Percentiles rank a stretch among this genome's conserved stretches.
Evolutionary conservation across 352 stramenopile species (phyloP).

Genomic region (Phytophthora capsici): DNA sequence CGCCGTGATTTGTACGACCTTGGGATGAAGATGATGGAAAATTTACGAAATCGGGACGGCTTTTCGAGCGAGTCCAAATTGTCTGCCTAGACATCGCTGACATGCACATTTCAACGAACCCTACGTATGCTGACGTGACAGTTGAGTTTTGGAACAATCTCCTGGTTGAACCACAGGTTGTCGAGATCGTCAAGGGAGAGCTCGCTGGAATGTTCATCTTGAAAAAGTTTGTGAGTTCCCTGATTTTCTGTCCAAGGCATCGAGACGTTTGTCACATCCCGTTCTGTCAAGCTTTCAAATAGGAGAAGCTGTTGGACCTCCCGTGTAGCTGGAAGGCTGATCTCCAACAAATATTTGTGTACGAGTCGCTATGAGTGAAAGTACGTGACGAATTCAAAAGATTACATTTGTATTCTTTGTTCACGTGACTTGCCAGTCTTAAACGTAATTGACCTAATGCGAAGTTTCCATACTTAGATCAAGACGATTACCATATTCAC

Average conservation of each 20-base stretch:
- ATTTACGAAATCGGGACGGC: no score
- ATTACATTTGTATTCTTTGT: neutral
- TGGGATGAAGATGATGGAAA: no score
- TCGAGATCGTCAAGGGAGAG: neutral
- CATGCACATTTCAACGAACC: neutral
- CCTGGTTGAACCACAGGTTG: neutral
- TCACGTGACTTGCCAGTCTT: neutral
- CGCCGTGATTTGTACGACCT: neutral
- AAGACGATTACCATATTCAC: neutral
- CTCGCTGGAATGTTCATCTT: neutral
- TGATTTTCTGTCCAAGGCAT: neutral
- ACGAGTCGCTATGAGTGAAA: neutral
- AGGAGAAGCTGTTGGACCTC: no score
- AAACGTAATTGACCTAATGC: no score
- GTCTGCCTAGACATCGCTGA: neutral
- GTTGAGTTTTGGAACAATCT: neutral
- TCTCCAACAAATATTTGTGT: neutral
- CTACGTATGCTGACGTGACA: neutral
- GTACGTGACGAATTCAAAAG: neutral
- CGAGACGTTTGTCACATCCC: neutral
- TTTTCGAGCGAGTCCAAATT: neutral
- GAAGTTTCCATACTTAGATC: neutral
- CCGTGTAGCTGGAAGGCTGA: neutral
- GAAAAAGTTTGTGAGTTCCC: neutral
- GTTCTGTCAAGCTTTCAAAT: neutral